Base-by-base conservation (phyloP, 208 protist species). In the Lotmaria passim region DNA sequence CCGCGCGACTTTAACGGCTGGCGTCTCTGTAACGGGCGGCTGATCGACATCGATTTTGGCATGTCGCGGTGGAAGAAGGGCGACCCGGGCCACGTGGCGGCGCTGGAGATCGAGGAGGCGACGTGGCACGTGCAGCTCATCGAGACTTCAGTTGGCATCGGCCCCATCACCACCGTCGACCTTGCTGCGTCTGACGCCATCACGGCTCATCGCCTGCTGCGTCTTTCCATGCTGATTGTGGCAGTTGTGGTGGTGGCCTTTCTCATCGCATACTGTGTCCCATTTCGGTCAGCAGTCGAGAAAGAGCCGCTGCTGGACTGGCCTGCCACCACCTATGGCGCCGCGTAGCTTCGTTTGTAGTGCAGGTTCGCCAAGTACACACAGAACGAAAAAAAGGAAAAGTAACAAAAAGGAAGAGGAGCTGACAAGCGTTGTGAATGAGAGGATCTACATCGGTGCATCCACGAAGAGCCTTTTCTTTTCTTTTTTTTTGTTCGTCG, bases 11-110 rank as follows among this genome's bases (percentile, higher is more conserved):
- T 96, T 63, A 76, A 78, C 31, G 83, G 86, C 72, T 96, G 88
- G 87, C 72, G 84, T 26, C 73, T 93, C 15, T 97, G 91, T 69
- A 73, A 63, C 17, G 88, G 89, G 21, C 68, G 73, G 8, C 79
- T 97, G 23, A 87, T 93, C 56, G 88, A 88, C 60, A 90, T 97
- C 50, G 93, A 97, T 71, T 94, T 97, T 81, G 89, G 88, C 48
- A 72, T 97, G 57, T 95, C 89, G 58, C 83, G 89, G 15, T 94
- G 92, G 90, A 97, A 94, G 71, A 93, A 93, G 43, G 92, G 90
- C 19, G 84, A 93, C 73, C 88, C 87, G 15, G 91, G 88, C 6
- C 87, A 93, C 62, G 89, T 95, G 28, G 92, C 89, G 14, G 92
- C 88, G 28, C 79, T 97, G 0, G 86, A 94, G 76, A 93, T 95